Base-by-base conservation (phyloP, 768 basidiomycete genomes). In the Auricularia sp. region DNA sequence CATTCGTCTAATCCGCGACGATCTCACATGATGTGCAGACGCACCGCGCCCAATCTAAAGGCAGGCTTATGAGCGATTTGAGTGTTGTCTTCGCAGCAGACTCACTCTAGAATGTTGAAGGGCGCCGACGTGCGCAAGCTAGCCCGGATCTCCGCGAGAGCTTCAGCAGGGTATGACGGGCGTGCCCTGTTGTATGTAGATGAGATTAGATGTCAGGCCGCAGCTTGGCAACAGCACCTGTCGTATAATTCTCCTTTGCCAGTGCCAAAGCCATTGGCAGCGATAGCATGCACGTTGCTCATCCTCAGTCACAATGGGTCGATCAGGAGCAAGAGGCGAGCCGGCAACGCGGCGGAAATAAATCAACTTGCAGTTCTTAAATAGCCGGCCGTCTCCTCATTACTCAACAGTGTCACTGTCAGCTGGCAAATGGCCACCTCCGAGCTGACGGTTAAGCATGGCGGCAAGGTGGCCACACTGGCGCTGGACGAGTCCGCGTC, bases 161-260 rank as follows among this genome's bases (percentile, higher is more conserved):
- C 85, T 53, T 75, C 74, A 1, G 81, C 68, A 56, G 89, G 92
- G 73, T 96, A 97, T 0, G 90, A 87, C 0, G 95, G 95, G 2
- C 95, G 84, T 0, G 81, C 87, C 44, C 91, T 92, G 69, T 63
- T 61, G 63, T 61, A 58, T 36, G 61, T 18, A n/a, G 44, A 47
- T 14, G 6, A 12, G 35, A 36, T 59, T 12, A 14, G 5, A 35
- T 35, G 54, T 12, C 23, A 56, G 12, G 42, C 10, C 59, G 44
- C n/a, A 47, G 29, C 29, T 29, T 29, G 29, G 29, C 29, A 29
- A 29, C 29, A 71, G 39, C 62, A 87, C 88, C 82, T 78, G 69
- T 93, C 87, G 70, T 93, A 93, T 3, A 90, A 75, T 59, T 90
- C 90, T 71, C 93, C 95, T 0, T 91, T 94, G 1, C 91, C 93